phyloP scores from a whole-genome alignment of 2,329 filamentous ascomycete genomes.

The Grosmannia serpens region DNA sequence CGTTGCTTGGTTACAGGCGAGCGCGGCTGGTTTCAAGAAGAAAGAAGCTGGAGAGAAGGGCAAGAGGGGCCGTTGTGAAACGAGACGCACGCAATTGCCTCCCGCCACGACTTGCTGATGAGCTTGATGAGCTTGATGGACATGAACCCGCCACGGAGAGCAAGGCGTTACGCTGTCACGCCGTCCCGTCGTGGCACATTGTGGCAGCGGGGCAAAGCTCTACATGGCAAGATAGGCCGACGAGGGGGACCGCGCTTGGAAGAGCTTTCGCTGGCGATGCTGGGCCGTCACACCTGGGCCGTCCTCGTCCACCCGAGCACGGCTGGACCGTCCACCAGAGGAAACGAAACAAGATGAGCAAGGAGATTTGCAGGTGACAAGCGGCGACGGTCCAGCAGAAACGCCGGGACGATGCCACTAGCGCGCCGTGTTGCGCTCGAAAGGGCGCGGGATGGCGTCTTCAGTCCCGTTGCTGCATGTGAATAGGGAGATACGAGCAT shows the following conservation, averaged over 20 bases:
- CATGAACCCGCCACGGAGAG: not conserved
- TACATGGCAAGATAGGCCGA: not conserved
- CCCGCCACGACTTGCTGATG: too few species aligned
- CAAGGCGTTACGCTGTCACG: not conserved
- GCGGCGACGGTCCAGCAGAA: not conserved
- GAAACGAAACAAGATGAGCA: constrained; percentile 1
- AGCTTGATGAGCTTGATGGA: too few species aligned
- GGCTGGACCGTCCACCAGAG: not conserved
- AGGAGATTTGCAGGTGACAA: constrained; percentile 1
- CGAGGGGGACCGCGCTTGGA: not conserved
- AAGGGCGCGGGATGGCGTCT: not conserved
- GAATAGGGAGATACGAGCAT: too few species aligned
- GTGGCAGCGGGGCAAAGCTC: not conserved
- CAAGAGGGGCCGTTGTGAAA: not conserved
- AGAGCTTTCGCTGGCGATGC: not conserved
- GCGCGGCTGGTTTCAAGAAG: constrained; percentile 1
- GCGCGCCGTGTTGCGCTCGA: not conserved
- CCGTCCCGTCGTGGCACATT: not conserved
- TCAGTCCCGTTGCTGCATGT: not conserved
- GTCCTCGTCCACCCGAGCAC: not conserved
- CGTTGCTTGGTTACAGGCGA: not conserved
- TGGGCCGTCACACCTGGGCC: not conserved
- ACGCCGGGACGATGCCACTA: not conserved
- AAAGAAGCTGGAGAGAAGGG: not conserved
- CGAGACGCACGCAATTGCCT: not conserved